Percentiles rank a stretch among this genome's conserved stretches.
Conservation (phyloP, 495 filamentous ascomycete genomes). For the Neurospora pannonica region DNA sequence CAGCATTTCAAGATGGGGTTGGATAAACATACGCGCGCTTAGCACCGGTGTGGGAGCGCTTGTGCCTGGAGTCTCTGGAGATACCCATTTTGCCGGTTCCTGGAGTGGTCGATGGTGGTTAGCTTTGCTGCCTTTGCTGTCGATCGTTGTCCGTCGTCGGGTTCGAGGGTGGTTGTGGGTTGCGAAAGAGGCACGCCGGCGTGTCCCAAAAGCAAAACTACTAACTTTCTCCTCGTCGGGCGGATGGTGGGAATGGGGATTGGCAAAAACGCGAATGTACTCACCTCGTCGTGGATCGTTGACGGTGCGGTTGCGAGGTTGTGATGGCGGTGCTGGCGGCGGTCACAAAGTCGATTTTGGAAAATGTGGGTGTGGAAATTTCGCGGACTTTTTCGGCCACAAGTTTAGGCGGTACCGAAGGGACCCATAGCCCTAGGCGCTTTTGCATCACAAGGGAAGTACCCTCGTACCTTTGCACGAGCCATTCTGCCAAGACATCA, state of each 20-base stretch:
- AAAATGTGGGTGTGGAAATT: conserved; percentile 21
- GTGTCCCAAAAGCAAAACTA: not conserved
- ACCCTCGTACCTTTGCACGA: not conserved
- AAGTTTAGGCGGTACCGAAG: conserved; percentile 16
- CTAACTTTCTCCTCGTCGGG: not conserved
- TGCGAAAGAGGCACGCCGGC: not conserved
- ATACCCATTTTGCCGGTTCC: conserved; percentile 79
- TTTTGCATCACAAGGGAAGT: not conserved
- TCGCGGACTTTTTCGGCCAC: conserved; percentile 18
- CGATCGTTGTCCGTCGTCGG: not conserved
- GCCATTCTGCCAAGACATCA: not conserved
- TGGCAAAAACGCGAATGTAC: not conserved
- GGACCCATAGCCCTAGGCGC: not conserved
- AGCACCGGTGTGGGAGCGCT: conserved; percentile 94
- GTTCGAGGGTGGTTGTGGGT: not conserved
- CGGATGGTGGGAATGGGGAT: not conserved
- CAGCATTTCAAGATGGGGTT: not conserved
- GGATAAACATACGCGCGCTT: conserved; percentile 57
- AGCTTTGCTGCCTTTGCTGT: conserved; percentile 7
- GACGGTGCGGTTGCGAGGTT: conserved; percentile 12
- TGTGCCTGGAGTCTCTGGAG: conserved; percentile 97
- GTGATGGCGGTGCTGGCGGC: conserved; percentile 6
- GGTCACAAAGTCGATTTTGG: conserved; percentile 14
- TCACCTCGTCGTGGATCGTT: conserved; percentile 18
- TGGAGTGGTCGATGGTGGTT: conserved; percentile 9